Base-by-base conservation (phyloP, 2,329 filamentous ascomycete species). In the Talaromyces rugulosus region DNA sequence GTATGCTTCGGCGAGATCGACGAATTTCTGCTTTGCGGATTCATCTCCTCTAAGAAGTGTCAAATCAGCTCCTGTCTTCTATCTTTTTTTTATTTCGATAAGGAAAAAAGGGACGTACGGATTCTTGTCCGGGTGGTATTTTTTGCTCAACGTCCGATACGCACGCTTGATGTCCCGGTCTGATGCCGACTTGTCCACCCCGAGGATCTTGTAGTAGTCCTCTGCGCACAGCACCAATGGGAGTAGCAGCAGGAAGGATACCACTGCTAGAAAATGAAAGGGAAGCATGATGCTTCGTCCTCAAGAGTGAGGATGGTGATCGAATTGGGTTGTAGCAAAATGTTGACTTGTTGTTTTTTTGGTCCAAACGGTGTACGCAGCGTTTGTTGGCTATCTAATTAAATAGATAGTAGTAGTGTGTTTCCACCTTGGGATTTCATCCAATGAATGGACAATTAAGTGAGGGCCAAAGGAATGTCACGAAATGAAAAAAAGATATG, bases 91-190 rank as follows among this genome's bases (percentile, higher is more conserved):
- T 52, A 4, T 23, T 18, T 9, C n/a, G 6, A 18, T 9, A 6
- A 55, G 52, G 23, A n/a, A 33, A 60, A 23, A 23, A 23, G 23
- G 18, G 16, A 80, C 89, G 70, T 85, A 95, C 89, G 94, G 92
- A 71, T 98, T 98, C 85, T 99, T 99, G 78, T 99, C 95, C 3
- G 95, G 95, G 73, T 99, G 95, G 76, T 85, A 97, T 75, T 96
- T 96, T 78, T 98, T 98, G 81, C 91, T 96, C 11, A 99, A 83
- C 63, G 87, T 88, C 63, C 93, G 87, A 78, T 99, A 99, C 27
- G 95, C 93, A 53, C 90, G 90, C 78, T 99, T 99, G 74, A 99
- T 89, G 70, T 98, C 89, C 71, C 88, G 88, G 59, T 96, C 92
- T 54, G 86, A 88, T 16, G 94, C 94, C 63, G 88, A 82, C 71